Conservation (phyloP, 176 grass and related monocot genomes). For the Neostapfia colusana region DNA sequence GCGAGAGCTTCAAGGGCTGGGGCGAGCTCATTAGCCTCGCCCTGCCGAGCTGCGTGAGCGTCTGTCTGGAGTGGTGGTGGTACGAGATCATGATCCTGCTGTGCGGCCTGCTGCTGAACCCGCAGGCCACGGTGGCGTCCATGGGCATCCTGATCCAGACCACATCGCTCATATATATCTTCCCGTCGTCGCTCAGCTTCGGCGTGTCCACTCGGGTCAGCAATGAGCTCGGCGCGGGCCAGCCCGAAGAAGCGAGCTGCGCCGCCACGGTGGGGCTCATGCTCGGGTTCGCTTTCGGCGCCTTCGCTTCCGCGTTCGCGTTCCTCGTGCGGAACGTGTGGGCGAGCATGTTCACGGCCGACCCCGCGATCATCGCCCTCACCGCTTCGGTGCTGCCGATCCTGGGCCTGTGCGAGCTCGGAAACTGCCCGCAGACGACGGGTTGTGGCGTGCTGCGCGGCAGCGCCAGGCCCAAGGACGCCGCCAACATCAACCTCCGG, state of each 20-base stretch:
- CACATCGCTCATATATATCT: constrained; percentile 93
- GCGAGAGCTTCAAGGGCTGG: constrained; percentile 66
- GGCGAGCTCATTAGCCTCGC: constrained; percentile 62
- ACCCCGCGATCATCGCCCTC: constrained; percentile 64
- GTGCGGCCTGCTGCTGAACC: constrained; percentile 82
- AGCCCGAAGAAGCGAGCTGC: constrained; percentile 55
- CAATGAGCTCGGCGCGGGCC: constrained; percentile 84
- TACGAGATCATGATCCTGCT: constrained; percentile 98
- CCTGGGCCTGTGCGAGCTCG: constrained; percentile 73
- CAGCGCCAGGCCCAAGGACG: constrained; percentile 78
- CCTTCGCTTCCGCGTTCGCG: constrained; percentile 61
- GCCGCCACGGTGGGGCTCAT: constrained; percentile 58
- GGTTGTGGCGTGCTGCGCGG: constrained; percentile 83
- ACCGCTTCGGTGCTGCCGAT: constrained; percentile 75
- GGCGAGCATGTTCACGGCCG: constrained; percentile 77
- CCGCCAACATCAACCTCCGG: constrained; percentile 76
- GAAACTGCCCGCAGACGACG: constrained; percentile 89
- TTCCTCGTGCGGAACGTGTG: constrained; percentile 58
- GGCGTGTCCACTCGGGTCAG: constrained; percentile 88
- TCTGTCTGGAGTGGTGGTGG: constrained; percentile 98
- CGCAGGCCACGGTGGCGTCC: constrained; percentile 82
- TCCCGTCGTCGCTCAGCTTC: constrained; percentile 89
- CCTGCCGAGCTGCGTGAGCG: constrained; percentile 70
- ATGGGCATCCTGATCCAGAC: constrained; percentile 98
- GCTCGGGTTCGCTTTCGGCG: constrained; percentile 63